Percentiles rank a stretch among this genome's conserved stretches.
Evolutionary conservation across 2,329 filamentous ascomycete species (phyloP).

Genomic region (Sclerotinia spermophila): DNA sequence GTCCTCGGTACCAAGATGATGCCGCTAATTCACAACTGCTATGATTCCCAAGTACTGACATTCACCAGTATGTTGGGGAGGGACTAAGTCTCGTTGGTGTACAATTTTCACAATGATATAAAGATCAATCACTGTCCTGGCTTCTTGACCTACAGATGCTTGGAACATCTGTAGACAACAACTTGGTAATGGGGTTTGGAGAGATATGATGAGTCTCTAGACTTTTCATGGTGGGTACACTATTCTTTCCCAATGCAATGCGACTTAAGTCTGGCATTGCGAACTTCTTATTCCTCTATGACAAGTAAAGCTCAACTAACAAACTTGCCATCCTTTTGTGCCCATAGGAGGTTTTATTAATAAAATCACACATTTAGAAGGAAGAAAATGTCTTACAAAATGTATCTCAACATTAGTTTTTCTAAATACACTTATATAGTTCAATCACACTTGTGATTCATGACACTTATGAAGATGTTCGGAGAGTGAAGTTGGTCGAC

Average conservation of each 20-base stretch:
- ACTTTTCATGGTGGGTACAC: background rate
- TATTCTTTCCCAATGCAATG: background rate
- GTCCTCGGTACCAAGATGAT: background rate
- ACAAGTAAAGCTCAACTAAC: background rate
- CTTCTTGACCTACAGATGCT: background rate
- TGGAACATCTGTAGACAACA: background rate
- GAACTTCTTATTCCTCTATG: background rate
- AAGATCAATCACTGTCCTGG: background rate
- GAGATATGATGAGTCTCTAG: background rate
- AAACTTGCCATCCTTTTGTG: background rate
- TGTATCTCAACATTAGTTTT: background rate
- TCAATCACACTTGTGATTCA: background rate
- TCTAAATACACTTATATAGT: background rate
- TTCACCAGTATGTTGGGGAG: background rate
- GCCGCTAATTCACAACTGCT: background rate
- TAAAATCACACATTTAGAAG: background rate
- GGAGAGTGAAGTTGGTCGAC: background rate
- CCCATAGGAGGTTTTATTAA: background rate
- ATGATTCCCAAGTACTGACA: background rate
- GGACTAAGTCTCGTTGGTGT: background rate
- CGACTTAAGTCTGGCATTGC: background rate
- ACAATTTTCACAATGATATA: background rate
- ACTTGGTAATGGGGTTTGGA: too few species aligned
- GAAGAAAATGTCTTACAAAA: background rate
- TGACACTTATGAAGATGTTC: background rate